Percentiles rank a stretch among this genome's conserved stretches.
Conservation (phyloP, 768 basidiomycete species). For the Pleurotus djamor region DNA sequence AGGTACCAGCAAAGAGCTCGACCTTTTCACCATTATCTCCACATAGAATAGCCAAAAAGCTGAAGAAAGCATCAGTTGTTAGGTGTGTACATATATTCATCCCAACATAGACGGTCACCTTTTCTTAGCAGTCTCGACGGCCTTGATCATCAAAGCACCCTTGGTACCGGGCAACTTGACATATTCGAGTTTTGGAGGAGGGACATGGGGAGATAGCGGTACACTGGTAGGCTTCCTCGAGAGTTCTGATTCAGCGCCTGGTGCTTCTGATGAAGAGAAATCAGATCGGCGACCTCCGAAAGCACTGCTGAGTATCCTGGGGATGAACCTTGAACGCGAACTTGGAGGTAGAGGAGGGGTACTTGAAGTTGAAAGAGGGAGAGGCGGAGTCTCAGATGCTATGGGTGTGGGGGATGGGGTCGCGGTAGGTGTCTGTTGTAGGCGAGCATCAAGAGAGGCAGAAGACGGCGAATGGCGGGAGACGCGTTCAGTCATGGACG, state of each 20-base stretch:
- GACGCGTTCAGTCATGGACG: slow-evolving; percentile 40
- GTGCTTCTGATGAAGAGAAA: slow-evolving; percentile 31
- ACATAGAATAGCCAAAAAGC: slow-evolving; percentile 91
- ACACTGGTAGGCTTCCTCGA: slow-evolving; percentile 27
- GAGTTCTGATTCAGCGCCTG: slow-evolving; percentile 37
- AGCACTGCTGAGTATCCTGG: slow-evolving; percentile 67
- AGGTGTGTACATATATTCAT: background rate
- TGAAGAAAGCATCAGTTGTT: slow-evolving; percentile 24
- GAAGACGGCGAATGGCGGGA: slow-evolving; percentile 23
- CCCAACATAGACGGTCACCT: slow-evolving; percentile 50
- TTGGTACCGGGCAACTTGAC: slow-evolving; percentile 93
- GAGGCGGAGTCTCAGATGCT: slow-evolving; percentile 15
- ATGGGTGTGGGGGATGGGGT: slow-evolving; percentile 20
- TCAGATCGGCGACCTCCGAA: slow-evolving; percentile 63
- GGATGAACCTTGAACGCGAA: slow-evolving; percentile 60
- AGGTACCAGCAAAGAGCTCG: slow-evolving; percentile 90
- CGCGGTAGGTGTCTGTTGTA: slow-evolving; percentile 22
- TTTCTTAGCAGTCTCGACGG: slow-evolving; percentile 88
- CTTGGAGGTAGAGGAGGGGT: slow-evolving; percentile 34
- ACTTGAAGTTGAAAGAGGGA: slow-evolving; percentile 19
- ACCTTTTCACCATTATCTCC: slow-evolving; percentile 93
- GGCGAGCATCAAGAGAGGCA: slow-evolving; percentile 19
- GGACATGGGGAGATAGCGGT: slow-evolving; percentile 43
- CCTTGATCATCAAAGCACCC: slow-evolving; percentile 77
- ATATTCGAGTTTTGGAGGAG: slow-evolving; percentile 86